Base-by-base conservation (phyloP, 2,329 filamentous ascomycete species). In the Verticillium dahliae region DNA sequence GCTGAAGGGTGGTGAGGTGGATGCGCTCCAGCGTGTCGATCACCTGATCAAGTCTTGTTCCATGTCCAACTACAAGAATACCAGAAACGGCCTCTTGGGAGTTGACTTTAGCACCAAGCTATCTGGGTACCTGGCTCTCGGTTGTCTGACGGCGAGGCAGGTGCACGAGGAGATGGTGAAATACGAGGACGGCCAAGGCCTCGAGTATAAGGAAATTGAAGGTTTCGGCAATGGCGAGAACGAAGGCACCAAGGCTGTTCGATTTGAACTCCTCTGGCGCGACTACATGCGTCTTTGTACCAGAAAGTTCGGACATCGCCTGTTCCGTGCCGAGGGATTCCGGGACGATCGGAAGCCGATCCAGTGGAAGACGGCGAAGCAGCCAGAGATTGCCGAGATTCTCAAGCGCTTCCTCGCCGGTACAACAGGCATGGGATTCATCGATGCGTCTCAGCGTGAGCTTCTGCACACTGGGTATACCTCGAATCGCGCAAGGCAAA, bases 231-330 rank as follows among this genome's bases (percentile, higher is more conserved):
- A 86, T 58, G 90, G 90, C 0, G 88, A 92, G 71, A 92, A 89
- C 59, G 83, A 85, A 35, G 90, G 90, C 0, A 92, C 89, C 0
- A 82, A 82, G 38, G 83, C 80, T 0, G 81, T 94, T 1, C 84
- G 90, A 0, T 88, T 90, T 61, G 90, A 94, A 69, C 77, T 95
- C 0, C 73, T 94, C 0, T 92, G 89, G 90, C 79, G 90, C 50
- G 91, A 94, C 68, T 94, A 93, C 69, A 92, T 94, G 87, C 81
- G 89, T 1, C 81, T 94, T 0, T 91, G 88, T 69, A 87, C 85
- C 6, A 81, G 82, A 37, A 93, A 93, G 68, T 92, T 90, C 64
- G 83, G 84, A 0, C 69, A 73, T 15, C 83, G 82, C 27, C 80
- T 94, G 4, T 94, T 91, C 70, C 75, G 77, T 13, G 73, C 88